Percentiles rank a stretch among this genome's conserved stretches.
These are phyloP conservation scores for Achaetomiella virescens DNA, from an alignment of 495 filamentous ascomycete genomes.

Conservation along the genomic window DNA sequence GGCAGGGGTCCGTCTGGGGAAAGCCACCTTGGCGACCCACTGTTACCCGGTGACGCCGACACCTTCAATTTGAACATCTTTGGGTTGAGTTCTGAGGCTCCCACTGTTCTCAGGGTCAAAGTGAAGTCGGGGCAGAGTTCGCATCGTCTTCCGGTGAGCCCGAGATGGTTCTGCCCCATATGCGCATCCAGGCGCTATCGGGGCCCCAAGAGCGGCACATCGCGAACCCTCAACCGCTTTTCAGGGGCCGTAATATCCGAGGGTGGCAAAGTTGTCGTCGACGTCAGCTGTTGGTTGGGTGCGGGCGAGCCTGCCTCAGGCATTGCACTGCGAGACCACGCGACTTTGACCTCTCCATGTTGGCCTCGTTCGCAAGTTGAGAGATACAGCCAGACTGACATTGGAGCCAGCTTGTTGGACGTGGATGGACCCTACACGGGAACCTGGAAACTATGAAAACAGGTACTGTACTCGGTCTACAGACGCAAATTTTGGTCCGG, in stretches of 20 bases:
- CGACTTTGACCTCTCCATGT: too few species aligned
- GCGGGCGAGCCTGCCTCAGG: too few species aligned
- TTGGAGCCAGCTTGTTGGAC: too few species aligned
- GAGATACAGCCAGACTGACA: too few species aligned
- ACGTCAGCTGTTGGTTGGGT: too few species aligned
- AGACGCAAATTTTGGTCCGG: too few species aligned
- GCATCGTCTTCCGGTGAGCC: not conserved
- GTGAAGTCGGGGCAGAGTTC: not conserved
- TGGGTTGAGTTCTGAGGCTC: not conserved
- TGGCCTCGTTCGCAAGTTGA: too few species aligned
- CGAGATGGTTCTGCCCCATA: not conserved
- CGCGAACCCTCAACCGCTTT: not conserved
- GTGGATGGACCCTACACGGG: too few species aligned
- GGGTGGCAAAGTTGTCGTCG: not conserved
- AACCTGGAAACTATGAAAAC: too few species aligned
- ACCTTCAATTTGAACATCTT: not conserved
- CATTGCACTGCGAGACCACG: too few species aligned
- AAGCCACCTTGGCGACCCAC: not conserved
- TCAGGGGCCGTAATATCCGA: not conserved
- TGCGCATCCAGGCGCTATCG: not conserved
- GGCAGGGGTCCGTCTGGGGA: constrained; percentile 3
- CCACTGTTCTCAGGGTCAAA: too few species aligned
- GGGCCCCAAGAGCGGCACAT: not conserved
- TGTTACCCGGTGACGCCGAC: constrained; percentile 3
- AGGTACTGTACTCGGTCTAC: too few species aligned